These are phyloP conservation scores for Fusarium napiforme DNA, from an alignment of 2,329 filamentous ascomycete species.

Conservation along the genomic window DNA sequence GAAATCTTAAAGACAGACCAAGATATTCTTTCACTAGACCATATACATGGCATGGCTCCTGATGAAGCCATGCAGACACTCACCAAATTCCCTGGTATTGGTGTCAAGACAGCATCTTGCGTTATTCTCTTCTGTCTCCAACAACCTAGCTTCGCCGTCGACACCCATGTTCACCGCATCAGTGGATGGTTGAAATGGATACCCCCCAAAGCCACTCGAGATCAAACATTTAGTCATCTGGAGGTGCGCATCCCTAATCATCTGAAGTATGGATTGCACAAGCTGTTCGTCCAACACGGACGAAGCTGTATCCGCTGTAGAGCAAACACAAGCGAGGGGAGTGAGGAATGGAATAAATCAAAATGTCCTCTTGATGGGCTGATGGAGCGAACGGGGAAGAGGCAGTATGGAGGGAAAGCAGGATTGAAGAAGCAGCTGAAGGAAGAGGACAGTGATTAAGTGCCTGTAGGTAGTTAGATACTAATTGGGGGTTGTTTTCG, in stretches of 20 bases:
- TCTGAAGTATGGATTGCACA: slow-evolving; percentile 44
- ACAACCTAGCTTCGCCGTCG: slow-evolving; percentile 45
- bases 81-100: slow-evolving; percentile 44
- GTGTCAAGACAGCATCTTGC: slow-evolving; percentile 45
- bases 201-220: slow-evolving; percentile 41
- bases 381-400: slow-evolving; percentile 41
- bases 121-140: slow-evolving; percentile 45
- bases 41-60: slow-evolving; percentile 44
- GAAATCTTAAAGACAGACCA: slow-evolving; percentile 44
- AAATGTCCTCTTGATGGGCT: slow-evolving; percentile 41
- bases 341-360: slow-evolving; percentile 40
- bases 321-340: slow-evolving; percentile 45
- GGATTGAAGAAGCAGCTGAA: slow-evolving; percentile 32
- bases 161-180: slow-evolving; percentile 44
- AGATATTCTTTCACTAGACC: slow-evolving; percentile 41
- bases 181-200: slow-evolving; percentile 44
- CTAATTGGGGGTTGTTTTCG: neutral
- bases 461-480: neutral
- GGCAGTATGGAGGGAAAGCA: slow-evolving; percentile 30
- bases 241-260: slow-evolving; percentile 43
- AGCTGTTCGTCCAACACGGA: slow-evolving; percentile 43
- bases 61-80: slow-evolving; percentile 45
- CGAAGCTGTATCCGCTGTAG: slow-evolving; percentile 42
- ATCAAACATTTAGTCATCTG: slow-evolving; percentile 43
- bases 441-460: slow-evolving; percentile 31